Conservation (phyloP, 805 yeast genomes). For the Zygotorulaspora danielsina region DNA sequence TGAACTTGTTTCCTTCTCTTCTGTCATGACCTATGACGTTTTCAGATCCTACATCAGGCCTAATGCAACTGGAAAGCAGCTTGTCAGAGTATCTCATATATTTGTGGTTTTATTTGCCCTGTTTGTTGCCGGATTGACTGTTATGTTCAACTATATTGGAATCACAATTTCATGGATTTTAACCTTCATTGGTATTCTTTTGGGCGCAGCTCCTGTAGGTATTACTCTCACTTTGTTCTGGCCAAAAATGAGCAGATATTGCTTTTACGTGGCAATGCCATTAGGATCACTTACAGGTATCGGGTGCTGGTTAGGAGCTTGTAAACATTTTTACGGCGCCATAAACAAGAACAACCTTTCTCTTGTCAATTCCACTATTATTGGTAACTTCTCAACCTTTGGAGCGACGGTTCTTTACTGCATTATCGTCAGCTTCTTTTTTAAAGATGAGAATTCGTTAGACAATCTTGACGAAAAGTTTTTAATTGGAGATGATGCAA, state of each 20-base stretch:
- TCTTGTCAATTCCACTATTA: conserved; percentile 42
- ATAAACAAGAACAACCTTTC: conserved; percentile 42
- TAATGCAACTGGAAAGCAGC: conserved; percentile 33
- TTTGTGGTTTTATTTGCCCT: conserved; percentile 29
- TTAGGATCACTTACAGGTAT: conserved; percentile 51
- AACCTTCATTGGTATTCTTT: conserved; percentile 35
- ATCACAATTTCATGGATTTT: conserved; percentile 37
- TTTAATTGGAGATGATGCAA: conserved; percentile 36
- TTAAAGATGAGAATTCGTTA: conserved; percentile 29
- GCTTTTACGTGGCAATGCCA: conserved; percentile 32
- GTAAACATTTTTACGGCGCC: conserved; percentile 44
- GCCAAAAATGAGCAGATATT: conserved; percentile 13
- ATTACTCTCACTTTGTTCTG: conserved; percentile 33
- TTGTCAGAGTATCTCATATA: conserved; percentile 33
- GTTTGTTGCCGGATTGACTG: conserved; percentile 33
- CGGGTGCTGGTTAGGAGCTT: conserved; percentile 42
- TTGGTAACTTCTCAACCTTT: conserved; percentile 42
- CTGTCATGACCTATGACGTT: conserved; percentile 37
- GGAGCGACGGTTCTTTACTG: conserved; percentile 34
- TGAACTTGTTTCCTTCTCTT: conserved; percentile 38
- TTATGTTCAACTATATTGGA: conserved; percentile 37
- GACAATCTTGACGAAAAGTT: conserved; percentile 26
- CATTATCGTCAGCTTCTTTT: conserved; percentile 19
- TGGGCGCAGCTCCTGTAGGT: conserved; percentile 35
- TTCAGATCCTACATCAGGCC: conserved; percentile 37